These are phyloP conservation scores for Cucurbita moschata DNA, from an alignment of 306 rosid species.

Conservation along the genomic window DNA sequence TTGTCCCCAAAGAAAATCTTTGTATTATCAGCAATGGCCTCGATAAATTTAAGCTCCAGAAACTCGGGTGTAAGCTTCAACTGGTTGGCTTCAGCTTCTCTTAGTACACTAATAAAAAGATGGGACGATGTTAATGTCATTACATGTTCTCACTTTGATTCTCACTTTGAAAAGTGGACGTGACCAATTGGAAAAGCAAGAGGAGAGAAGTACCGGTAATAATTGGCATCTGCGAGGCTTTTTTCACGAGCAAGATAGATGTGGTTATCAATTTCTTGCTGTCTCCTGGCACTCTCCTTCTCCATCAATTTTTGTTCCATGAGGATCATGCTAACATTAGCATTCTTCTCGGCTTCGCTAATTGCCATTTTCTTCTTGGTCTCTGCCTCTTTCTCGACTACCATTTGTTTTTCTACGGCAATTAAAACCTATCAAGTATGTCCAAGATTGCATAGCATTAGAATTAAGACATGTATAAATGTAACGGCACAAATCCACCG, in stretches of 20 bases:
- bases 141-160: background rate
- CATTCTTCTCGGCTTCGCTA: slow-evolving; percentile 93
- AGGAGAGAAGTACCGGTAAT: slow-evolving; percentile 41
- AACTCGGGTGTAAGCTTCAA: slow-evolving; percentile 87
- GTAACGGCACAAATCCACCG: too few species aligned
- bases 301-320: slow-evolving; percentile 75
- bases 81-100: slow-evolving; percentile 85
- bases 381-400: slow-evolving; percentile 78
- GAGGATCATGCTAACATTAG: slow-evolving; percentile 77
- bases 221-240: slow-evolving; percentile 75
- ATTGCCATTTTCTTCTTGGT: slow-evolving; percentile 80
- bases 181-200: background rate
- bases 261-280: slow-evolving; percentile 66
- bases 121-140: background rate
- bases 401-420: slow-evolving; percentile 66
- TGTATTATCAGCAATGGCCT: slow-evolving; percentile 71
- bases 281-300: slow-evolving; percentile 53
- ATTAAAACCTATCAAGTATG: slow-evolving; percentile 55
- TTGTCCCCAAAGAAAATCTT: slow-evolving; percentile 94
- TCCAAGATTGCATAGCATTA: slow-evolving; percentile 6
- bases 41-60: slow-evolving; percentile 72
- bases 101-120: slow-evolving; percentile 32
- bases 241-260: slow-evolving; percentile 69
- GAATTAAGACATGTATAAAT: background rate
- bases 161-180: too few species aligned